Evolutionary conservation across 805 yeast genomes (phyloP).

Genomic region (Yarrowia hollandica): DNA sequence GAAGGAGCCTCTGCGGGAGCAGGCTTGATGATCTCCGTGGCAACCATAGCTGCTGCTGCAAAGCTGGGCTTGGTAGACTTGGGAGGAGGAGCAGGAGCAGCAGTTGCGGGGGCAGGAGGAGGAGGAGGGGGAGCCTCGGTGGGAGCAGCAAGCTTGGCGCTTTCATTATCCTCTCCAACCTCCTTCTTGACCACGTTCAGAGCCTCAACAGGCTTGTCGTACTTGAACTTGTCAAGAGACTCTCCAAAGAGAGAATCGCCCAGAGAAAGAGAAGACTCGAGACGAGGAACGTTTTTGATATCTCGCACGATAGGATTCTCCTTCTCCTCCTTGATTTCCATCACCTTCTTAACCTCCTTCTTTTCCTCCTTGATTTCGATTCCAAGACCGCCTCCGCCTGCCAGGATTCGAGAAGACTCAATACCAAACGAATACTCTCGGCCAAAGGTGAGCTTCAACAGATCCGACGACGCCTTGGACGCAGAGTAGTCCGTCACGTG

Average conservation of each 20-base stretch:
- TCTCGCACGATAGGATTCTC: too few species aligned
- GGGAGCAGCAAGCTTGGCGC: not conserved
- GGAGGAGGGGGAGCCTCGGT: not conserved
- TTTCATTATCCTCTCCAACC: too few species aligned
- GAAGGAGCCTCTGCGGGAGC: not conserved
- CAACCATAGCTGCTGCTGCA: conserved; percentile 19
- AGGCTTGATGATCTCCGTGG: not conserved
- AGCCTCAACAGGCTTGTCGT: conserved; percentile 3
- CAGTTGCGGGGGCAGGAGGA: not conserved
- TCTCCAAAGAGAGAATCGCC: conserved; percentile 14
- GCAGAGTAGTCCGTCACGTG: conserved; percentile 27
- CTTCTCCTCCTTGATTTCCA: not conserved
- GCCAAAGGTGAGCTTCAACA: conserved; percentile 22
- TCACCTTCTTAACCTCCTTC: not conserved
- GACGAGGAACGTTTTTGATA: not conserved
- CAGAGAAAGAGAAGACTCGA: conserved; percentile 7
- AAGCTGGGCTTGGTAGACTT: not conserved
- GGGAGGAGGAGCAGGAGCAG: not conserved
- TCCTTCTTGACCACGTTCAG: conserved; percentile 4
- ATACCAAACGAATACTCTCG: conserved; percentile 22
- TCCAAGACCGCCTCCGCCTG: conserved; percentile 15
- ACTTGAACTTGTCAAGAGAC: conserved; percentile 24
- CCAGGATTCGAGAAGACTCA: conserved; percentile 4
- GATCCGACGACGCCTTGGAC: conserved; percentile 2
- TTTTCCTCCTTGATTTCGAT: not conserved